Evolutionary conservation across 139 green algal species (phyloP).

Genomic region (Tetraselmis striata): DNA sequence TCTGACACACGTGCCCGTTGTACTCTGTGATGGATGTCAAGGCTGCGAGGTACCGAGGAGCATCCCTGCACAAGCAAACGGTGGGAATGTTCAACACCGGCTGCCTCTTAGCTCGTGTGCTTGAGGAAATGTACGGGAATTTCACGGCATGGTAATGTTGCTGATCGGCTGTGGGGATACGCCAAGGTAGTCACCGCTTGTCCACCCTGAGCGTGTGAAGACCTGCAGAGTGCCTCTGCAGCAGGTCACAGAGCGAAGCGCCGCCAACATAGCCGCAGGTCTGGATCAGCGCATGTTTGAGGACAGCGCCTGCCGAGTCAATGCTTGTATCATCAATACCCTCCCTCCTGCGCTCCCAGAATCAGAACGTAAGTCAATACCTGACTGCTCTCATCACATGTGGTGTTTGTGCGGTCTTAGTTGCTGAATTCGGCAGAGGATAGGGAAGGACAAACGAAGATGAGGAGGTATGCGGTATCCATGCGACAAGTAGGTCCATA

Average conservation of each 20-base stretch:
- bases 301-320: too few species aligned
- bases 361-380: too few species aligned
- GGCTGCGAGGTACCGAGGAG: neutral
- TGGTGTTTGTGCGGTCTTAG: too few species aligned
- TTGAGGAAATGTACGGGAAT: neutral
- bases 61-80: neutral
- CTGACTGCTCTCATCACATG: too few species aligned
- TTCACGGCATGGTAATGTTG: neutral
- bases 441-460: too few species aligned
- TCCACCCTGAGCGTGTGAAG: neutral
- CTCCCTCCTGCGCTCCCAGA: too few species aligned
- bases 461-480: too few species aligned
- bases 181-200: neutral
- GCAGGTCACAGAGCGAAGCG: neutral
- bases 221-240: neutral
- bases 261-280: neutral
- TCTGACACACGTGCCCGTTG: neutral
- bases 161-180: neutral
- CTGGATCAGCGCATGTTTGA: neutral
- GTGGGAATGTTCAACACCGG: neutral
- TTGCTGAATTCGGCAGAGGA: too few species aligned
- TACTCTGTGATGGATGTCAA: neutral
- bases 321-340: too few species aligned
- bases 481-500: too few species aligned
- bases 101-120: neutral